Base-by-base conservation (phyloP, 257 asterid species). In the Cordia subcordata region DNA sequence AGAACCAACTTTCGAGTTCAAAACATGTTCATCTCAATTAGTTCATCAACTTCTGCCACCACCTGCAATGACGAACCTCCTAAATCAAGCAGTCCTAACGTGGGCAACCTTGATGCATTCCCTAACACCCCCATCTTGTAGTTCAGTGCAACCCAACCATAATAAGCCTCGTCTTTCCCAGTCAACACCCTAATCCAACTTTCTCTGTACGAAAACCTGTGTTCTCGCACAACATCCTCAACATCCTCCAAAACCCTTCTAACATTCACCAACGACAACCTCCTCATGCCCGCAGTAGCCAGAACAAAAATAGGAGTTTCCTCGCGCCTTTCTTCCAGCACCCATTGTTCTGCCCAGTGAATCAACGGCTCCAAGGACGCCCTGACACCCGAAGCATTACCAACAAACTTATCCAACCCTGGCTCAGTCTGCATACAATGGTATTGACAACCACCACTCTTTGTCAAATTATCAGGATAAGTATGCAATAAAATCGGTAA, bases 11-110 rank as follows among this genome's bases (percentile, higher is more conserved):
- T 67, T 81, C 14, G 95, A 83, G 37, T 76, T 70, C 58, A 76
- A 49, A 50, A 59, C 67, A 70, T 85, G 75, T 49, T 75, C 72
- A 35, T 77, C 47, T 67, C 55, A 40, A 42, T 19, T 15, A 64
- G 46, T 58, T 49, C 67, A 59, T 76, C 78, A 14, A 74, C 79
- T 75, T 88, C 89, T 18, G 84, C 76, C 62, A 86, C 96, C 61
- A 88, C 82, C 70, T 88, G 96, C 79, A 88, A 78, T 1, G 96
- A 86, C 0, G 96, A 88, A 55, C 96, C 95, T 50, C 96, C 96
- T 63, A 88, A 75, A 79, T 88, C 96, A 39, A 88, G 91, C 67
- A 88, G 93, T 52, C 95, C 94, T 65, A 86, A 72, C 4, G 91
- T 78, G 54, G 81, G 58, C 5, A 60, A 11, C 68, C 69, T 77